phyloP scores from a whole-genome alignment of 2,329 filamentous ascomycete species.

The Coniella vitis region DNA sequence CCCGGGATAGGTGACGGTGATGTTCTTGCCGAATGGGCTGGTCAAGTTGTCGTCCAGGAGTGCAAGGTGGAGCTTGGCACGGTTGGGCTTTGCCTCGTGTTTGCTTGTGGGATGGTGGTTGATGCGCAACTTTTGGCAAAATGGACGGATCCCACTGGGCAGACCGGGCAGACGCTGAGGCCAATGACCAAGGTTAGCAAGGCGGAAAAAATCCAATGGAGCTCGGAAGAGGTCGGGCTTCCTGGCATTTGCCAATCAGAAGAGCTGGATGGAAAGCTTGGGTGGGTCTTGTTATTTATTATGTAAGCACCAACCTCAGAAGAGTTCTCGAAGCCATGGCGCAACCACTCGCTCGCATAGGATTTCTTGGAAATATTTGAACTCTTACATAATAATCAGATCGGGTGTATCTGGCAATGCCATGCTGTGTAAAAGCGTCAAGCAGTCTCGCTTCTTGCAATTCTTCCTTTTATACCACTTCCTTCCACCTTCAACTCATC shows the following conservation, averaged over 20 bases:
- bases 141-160: conserved; percentile 4
- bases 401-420: no score
- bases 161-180: conserved; percentile 9
- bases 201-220: conserved; percentile 14
- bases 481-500: no score
- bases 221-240: conserved; percentile 15
- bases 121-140: conserved; percentile 8
- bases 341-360: no score
- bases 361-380: no score
- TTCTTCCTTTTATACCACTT: neutral
- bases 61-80: neutral
- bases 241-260: conserved; percentile 10
- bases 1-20: neutral
- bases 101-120: conserved; percentile 1
- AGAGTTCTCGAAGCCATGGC: no score
- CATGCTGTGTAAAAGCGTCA: no score
- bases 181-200: neutral
- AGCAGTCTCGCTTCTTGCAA: no score
- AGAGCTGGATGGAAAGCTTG: conserved; percentile 7
- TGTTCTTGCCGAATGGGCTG: neutral
- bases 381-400: no score
- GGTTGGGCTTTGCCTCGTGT: neutral
- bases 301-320: conserved; percentile 2
- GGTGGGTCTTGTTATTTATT: neutral
- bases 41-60: neutral